Percentiles rank a stretch among this genome's conserved stretches.
These are phyloP conservation scores for Macroventuria anomochaeta DNA, from an alignment of 2,329 filamentous ascomycete species.

Conservation along the genomic window DNA sequence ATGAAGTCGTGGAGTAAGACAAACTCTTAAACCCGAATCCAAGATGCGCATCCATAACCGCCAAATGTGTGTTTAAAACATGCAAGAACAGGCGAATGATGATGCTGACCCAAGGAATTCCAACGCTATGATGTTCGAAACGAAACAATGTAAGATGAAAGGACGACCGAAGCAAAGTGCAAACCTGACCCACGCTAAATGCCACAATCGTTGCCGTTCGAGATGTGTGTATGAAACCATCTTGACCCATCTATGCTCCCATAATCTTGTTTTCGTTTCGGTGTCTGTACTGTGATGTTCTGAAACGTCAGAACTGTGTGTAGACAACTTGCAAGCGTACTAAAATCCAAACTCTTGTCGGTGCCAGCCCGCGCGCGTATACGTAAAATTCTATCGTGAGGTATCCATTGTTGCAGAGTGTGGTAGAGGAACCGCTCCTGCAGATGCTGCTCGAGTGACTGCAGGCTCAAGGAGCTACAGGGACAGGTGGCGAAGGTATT, in stretches of 20 bases:
- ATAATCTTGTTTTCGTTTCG: conserved; percentile 28
- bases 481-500: conserved; percentile 28
- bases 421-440: neutral
- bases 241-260: conserved; percentile 21
- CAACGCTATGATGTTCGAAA: conserved; percentile 41
- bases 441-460: neutral
- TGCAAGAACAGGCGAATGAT: conserved; percentile 30
- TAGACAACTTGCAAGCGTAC: neutral
- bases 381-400: conserved; percentile 14
- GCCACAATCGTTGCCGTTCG: conserved; percentile 45
- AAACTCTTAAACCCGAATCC: conserved; percentile 1
- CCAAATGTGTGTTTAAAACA: conserved; percentile 35
- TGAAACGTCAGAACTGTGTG: conserved; percentile 10
- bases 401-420: neutral
- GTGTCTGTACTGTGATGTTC: conserved; percentile 20
- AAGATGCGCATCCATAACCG: conserved; percentile 32
- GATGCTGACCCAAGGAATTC: conserved; percentile 23
- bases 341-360: conserved; percentile 31
- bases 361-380: conserved; percentile 37
- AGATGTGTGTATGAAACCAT: conserved; percentile 21
- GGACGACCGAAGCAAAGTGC: conserved; percentile 25
- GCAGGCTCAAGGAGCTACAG: conserved; percentile 21
- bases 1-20: conserved; percentile 8
- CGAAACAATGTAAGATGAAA: conserved; percentile 28
- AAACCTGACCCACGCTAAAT: conserved; percentile 48